Percentiles rank a stretch among this genome's conserved stretches.
Evolutionary conservation across 805 yeast species (phyloP).

Genomic region (Scheffersomyces stipitis): DNA sequence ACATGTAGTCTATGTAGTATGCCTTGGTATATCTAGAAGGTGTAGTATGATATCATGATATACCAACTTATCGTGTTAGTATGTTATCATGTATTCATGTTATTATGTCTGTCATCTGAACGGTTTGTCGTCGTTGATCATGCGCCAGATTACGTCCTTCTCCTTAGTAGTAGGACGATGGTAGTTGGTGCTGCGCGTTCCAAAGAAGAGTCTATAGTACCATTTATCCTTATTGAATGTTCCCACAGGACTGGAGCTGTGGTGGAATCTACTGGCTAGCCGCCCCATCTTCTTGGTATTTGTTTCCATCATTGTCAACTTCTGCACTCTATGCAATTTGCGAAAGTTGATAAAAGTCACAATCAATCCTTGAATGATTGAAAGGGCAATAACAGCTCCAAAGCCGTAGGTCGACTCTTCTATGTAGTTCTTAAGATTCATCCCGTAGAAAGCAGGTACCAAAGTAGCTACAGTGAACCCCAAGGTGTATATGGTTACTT

Average conservation of each 20-base stretch:
- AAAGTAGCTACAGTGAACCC: constrained; percentile 85
- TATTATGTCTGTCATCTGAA: constrained; percentile 5
- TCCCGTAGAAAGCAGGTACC: constrained; percentile 86
- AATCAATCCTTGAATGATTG: constrained; percentile 52
- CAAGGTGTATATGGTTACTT: constrained; percentile 77
- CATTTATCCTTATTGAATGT: constrained; percentile 12
- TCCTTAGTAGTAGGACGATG: constrained; percentile 37
- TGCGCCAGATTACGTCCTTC: constrained; percentile 41
- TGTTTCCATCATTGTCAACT: constrained; percentile 56
- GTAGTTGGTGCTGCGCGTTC: constrained; percentile 23
- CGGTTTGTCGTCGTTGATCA: constrained; percentile 39
- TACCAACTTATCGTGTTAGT: too few species aligned
- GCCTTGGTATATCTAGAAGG: too few species aligned
- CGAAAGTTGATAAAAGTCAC: constrained; percentile 58
- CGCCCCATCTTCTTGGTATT: constrained; percentile 4
- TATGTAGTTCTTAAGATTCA: constrained; percentile 77
- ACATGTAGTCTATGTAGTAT: too few species aligned
- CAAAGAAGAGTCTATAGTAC: constrained; percentile 24
- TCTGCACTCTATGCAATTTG: constrained; percentile 60
- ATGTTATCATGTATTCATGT: background rate
- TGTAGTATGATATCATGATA: too few species aligned
- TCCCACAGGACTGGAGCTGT: constrained; percentile 8
- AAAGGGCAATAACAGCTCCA: constrained; percentile 51
- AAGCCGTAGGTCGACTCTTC: constrained; percentile 70
- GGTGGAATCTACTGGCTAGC: constrained; percentile 2